These are phyloP conservation scores for Fraxinus latifolia DNA, from an alignment of 305 asterid genomes.

Conservation along the genomic window DNA sequence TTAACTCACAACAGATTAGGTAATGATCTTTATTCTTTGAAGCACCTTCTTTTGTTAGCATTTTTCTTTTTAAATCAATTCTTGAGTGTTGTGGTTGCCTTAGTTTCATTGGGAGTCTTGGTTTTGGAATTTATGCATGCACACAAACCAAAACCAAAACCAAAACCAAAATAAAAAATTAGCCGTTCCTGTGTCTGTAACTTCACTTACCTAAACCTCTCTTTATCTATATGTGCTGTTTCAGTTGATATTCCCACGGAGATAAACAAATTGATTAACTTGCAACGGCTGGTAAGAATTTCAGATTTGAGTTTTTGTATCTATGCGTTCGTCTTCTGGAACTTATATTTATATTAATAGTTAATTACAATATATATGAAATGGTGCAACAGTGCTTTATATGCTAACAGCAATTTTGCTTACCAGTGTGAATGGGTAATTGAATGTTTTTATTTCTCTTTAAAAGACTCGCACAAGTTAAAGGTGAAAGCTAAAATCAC, in stretches of 20 bases:
- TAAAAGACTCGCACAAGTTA: background rate
- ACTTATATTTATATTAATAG: background rate
- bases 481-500: background rate
- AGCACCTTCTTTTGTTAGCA: background rate
- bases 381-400: background rate
- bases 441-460: background rate
- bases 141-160: background rate
- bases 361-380: background rate
- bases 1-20: conserved; percentile 76
- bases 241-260: conserved; percentile 83
- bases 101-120: background rate
- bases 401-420: background rate
- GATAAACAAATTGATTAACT: conserved; percentile 73
- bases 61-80: conserved; percentile 2
- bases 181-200: background rate
- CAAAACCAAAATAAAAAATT: background rate
- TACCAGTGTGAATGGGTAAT: background rate
- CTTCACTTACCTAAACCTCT: conserved; percentile 22
- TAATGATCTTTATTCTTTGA: conserved; percentile 31
- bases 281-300: conserved; percentile 87
- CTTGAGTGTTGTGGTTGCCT: background rate
- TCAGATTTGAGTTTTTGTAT: background rate
- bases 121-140: background rate
- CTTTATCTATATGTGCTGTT: conserved; percentile 7
- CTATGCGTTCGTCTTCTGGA: background rate